Evolutionary conservation across 140 eudicot genomes (phyloP), one percentile per base, ranked within the genome.

Genomic region (Ambrosia hybrid): DNA sequence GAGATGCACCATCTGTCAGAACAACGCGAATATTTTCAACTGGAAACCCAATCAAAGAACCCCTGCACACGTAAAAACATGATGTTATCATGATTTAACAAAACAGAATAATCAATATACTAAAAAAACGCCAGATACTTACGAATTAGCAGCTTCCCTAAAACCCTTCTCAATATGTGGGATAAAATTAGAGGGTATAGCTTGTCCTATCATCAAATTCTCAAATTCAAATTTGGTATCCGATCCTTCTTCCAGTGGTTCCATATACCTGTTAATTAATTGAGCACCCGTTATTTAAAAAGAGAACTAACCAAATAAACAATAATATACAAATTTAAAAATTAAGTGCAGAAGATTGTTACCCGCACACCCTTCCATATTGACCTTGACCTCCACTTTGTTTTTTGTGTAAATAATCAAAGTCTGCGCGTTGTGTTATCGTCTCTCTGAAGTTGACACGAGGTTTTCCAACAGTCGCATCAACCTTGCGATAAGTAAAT

Each of bases 341-440:
- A 39, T 53, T 26, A 53, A 1, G 36, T 75, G 61, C 30, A 13
- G 57, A 21, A 65, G 15, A 21, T 16, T 57, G 85, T 75, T 86
- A 91, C 99, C 99, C 99, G 30, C 86, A 81, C 21, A 94, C 99
- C 72, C 96, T 78, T 77, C 99, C 99, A 36, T 90, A 94, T 77
- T 94, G 99, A 71, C 99, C 99, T 74, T 90, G 97, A 30, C 99
- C 99, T 72, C 99, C 99, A 80, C 86, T 86, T 87, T 94, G 99
- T 78, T 94, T 94, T 85, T 94, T 94, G 64, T 94, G 99, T 73
- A 88, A 71, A 83, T 94, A 94, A 83, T 94, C 99, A 49, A 94
- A 94, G 59, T 86, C 97, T 45, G 99, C 89, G 51, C 96, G 97
- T 80, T 94, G 95, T 71, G 99, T 94, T 46, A 94, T 73, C 6